phyloP scores from a whole-genome alignment of 2,329 filamentous ascomycete species.

The Verticillium albo-atrum region DNA sequence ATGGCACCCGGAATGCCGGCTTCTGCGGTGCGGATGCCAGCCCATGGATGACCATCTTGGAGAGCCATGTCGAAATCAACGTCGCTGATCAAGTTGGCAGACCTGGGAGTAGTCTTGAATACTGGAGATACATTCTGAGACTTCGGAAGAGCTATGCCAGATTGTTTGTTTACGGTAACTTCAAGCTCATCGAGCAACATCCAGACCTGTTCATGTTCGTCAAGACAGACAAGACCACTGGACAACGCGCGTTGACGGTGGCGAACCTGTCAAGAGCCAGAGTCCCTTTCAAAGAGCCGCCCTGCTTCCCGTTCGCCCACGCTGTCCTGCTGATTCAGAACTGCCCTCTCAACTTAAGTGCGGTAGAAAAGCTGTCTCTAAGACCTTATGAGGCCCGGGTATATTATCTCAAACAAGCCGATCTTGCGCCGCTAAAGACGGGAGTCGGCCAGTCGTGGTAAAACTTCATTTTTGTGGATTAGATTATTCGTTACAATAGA shows the following conservation, averaged over 20 bases:
- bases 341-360: background rate
- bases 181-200: background rate
- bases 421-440: too few species aligned
- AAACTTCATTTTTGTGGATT: too few species aligned
- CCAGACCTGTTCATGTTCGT: background rate
- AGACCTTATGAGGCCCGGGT: background rate
- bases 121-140: background rate
- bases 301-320: background rate
- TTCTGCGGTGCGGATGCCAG: conserved; percentile 32
- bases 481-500: too few species aligned
- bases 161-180: background rate
- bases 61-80: conserved; percentile 54
- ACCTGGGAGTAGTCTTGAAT: conserved; percentile 18
- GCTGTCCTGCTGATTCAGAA: background rate
- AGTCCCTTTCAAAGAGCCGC: background rate
- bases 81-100: conserved; percentile 47
- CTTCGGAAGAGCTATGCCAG: background rate
- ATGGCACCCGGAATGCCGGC: conserved; percentile 27
- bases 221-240: background rate
- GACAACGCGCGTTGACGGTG: background rate
- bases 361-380: background rate
- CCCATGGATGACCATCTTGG: conserved; percentile 47
- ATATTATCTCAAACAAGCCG: background rate
- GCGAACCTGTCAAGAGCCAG: background rate
- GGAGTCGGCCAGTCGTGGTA: too few species aligned